Base-by-base conservation (phyloP, 2,329 filamentous ascomycete species). In the Hypoxylon sp. region DNA sequence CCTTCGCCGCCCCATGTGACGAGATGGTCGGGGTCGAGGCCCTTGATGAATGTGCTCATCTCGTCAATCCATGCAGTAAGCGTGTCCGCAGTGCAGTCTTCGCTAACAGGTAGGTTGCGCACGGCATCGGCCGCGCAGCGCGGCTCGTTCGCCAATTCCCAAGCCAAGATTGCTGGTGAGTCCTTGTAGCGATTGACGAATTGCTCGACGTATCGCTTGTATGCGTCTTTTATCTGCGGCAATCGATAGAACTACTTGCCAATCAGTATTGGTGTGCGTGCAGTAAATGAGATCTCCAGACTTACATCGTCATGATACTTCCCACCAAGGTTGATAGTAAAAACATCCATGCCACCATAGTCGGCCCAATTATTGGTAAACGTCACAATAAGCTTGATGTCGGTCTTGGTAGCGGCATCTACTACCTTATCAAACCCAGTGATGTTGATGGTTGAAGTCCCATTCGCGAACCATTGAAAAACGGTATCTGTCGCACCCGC, bases 131-230 rank as follows among this genome's bases (percentile, higher is more conserved):
- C 77, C 15, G 75, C 75, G 64, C 77, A 80, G 50, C 76, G 75
- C 13, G 75, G 75, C 52, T 89, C 86, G 59, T 89, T 89, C 48
- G 76, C 81, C 1, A 89, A 72, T 62, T 89, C 85, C 86, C 86
- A 89, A 0, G 83, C 82, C 57, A 88, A 82, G 35, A 89, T 77
- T 0, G 85, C 78, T 0, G 79, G 70, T 0, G 81, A 86, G 54
- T 75, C 71, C 34, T 73, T 78, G 70, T 87, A 88, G 7, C 85
- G 75, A 13, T 70, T 78, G 2, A 89, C 78, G 5, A 89, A 75
- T 0, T 74, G 72, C 37, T 78, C 72, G 63, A 88, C 78, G 64
- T 88, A 89, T 36, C 73, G 75, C 60, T 81, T 81, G 63, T 72
- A 82, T 0, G 76, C 77, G 2, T 72, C 67, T 60, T 80, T 80